Evolutionary conservation across 2,329 filamentous ascomycete species (phyloP), one percentile per base, ranked within the genome.

Genomic region (Microdochium nivale): DNA sequence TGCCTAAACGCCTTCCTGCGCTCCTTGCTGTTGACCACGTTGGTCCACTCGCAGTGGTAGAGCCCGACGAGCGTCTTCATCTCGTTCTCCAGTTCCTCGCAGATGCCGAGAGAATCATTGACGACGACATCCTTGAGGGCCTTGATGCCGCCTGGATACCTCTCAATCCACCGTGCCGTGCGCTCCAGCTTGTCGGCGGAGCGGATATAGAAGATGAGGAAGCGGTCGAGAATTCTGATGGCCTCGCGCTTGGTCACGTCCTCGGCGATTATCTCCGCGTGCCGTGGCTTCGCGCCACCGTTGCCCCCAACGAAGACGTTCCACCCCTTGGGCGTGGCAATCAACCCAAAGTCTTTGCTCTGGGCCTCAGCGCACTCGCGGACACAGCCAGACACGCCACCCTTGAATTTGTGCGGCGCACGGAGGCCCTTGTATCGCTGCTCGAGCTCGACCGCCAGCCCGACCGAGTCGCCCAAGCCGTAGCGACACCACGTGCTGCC

Each of bases 21-120:
- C 48, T 80, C 78, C 0, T 88, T 87, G 53, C 83, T 77, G 47
- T 80, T 80, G 64, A 96, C 76, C 0, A 86, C 88, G 66, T 92
- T 88, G 14, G 87, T 88, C 90, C 90, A 96, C 70, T 96, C 90
- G 71, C 90, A 90, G 71, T 94, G 95, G 75, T 86, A 96, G 16
- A 81, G 82, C 57, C 83, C 86, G 5, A 96, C 88, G 1, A 96
- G 79, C 49, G 88, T 84, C 61, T 88, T 76, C 90, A 96, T 96
- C 67, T 96, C 89, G 32, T 83, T 79, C 69, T 96, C 90, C 25
- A 96, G 82, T 5, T 88, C 86, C 3, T 84, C 87, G 65, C 83
- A 87, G 60, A 96, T 92, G 27, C 90, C 90, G 1, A 96, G 81
- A 62, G 86, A 88, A 73, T 96, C 90, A 27, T 94, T 80, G 5